Conservation (phyloP, 2,329 filamentous ascomycete genomes). For the Paramyrothecium sp. region DNA sequence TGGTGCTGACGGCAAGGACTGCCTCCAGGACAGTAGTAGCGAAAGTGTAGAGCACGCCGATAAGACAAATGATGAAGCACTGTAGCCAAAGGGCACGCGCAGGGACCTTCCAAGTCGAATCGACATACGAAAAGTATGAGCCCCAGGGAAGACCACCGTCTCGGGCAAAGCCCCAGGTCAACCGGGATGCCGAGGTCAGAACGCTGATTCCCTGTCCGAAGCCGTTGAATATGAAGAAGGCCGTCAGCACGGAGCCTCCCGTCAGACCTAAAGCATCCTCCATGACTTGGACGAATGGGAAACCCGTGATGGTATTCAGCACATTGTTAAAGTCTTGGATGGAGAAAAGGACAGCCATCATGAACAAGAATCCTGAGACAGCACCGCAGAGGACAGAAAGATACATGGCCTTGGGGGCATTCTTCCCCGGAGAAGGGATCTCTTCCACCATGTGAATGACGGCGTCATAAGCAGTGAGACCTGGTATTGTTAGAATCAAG, state of each 20-base stretch:
- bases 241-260: slow-evolving; percentile 43
- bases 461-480: slow-evolving; percentile 54
- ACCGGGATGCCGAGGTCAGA: slow-evolving; percentile 48
- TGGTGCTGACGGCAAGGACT: slow-evolving; percentile 54
- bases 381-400: slow-evolving; percentile 48
- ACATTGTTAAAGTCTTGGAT: slow-evolving; percentile 44
- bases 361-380: slow-evolving; percentile 48
- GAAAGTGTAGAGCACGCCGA: slow-evolving; percentile 57
- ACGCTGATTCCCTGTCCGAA: slow-evolving; percentile 51
- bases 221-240: slow-evolving; percentile 55
- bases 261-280: slow-evolving; percentile 29
- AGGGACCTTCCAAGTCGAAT: slow-evolving; percentile 50
- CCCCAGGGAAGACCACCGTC: slow-evolving; percentile 49
- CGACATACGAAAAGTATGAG: slow-evolving; percentile 38
- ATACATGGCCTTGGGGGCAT: slow-evolving; percentile 51
- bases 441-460: slow-evolving; percentile 60
- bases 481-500: not conserved
- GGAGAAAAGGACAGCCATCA: slow-evolving; percentile 50
- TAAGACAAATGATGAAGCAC: slow-evolving; percentile 35
- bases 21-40: slow-evolving; percentile 51
- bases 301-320: slow-evolving; percentile 34
- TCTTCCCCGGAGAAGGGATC: slow-evolving; percentile 49
- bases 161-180: slow-evolving; percentile 55
- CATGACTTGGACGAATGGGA: slow-evolving; percentile 50
- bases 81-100: slow-evolving; percentile 52